Evolutionary conservation across 1,284 basidiomycete species (phyloP), one percentile per base, ranked within the genome.

Genomic region (Porogramme epimiltina): DNA sequence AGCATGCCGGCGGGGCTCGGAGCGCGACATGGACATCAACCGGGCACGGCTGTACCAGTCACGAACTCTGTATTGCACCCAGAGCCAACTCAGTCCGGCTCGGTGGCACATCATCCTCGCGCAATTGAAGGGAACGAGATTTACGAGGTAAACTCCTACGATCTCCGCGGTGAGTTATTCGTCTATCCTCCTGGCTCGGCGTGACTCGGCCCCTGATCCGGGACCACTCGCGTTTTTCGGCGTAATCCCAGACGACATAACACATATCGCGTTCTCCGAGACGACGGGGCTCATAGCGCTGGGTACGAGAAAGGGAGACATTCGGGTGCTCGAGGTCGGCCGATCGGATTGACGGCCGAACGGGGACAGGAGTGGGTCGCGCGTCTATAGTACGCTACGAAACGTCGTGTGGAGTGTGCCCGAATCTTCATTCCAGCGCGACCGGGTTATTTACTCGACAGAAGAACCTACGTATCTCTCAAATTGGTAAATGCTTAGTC

Each of bases 231-330:
- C 3, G 20, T 22, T 15, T 20, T 10, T 23, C 19, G 20, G n/a
- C 16, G 52, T 6, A 13, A 13, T 13, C 34, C 8, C 55, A 80
- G 78, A 78, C 58, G 77, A 79, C 60, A 64, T 79, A 16, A 75
- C 69, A 4, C 72, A 74, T 52, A 77, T 78, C 53, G 74, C 76
- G 2, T 70, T 81, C 48, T 73, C 72, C 2, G 80, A 82, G 58
- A 62, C 72, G 16, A 76, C 70, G 44, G 78, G 79, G 4, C 66
- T 54, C 19, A 74, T 81, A 40, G 66, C 71, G 1, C 55, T 80
- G 26, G 79, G 75, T 0, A 78, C 77, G 55, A 66, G 80, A 31
- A 66, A 70, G 11, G 78, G 79, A 4, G 66, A 75, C 28, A 52
- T 70, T 26, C 54, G 55, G 40, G 52, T 70, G 22, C 55, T 68